A percentile compares a stretch with the other conserved stretches of the same genome.
phyloP scores from a whole-genome alignment of 2,329 filamentous ascomycete genomes.

The Xylariaceae sp. region DNA sequence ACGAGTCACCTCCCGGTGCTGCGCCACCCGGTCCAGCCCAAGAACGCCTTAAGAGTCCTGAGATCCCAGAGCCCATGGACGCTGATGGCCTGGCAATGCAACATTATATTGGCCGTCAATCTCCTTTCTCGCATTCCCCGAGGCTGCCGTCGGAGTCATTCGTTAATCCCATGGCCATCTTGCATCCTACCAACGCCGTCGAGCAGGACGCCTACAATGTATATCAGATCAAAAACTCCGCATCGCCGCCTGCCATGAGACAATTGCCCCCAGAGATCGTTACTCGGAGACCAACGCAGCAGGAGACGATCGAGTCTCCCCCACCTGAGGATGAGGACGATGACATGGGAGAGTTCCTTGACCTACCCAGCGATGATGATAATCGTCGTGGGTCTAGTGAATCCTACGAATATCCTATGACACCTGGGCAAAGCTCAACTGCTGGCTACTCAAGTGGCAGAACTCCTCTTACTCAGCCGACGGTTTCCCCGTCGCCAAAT shows the following conservation, averaged over 20 bases:
- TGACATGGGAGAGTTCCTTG: constrained; percentile 26
- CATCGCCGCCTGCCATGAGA: constrained; percentile 28
- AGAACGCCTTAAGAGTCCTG: constrained; percentile 34
- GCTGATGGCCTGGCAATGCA: constrained; percentile 21
- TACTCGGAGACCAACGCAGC: constrained; percentile 20
- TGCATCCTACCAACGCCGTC: constrained; percentile 31
- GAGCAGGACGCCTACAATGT: constrained; percentile 34
- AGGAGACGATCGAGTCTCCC: constrained; percentile 17
- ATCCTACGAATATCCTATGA: constrained; percentile 30
- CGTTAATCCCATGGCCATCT: constrained; percentile 33
- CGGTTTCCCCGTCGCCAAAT: constrained; percentile 31
- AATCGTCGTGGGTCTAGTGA: constrained; percentile 28
- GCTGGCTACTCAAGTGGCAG: constrained; percentile 28
- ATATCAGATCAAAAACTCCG: constrained; percentile 33
- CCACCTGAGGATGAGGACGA: constrained; percentile 13
- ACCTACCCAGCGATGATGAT: constrained; percentile 30
- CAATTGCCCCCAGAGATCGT: constrained; percentile 25
- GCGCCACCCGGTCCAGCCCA: constrained; percentile 28
- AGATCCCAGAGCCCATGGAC: constrained; percentile 35
- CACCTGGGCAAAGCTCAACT: constrained; percentile 30
- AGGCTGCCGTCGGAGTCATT: constrained; percentile 27
- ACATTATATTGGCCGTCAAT: constrained; percentile 19
- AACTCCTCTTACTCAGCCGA: constrained; percentile 33
- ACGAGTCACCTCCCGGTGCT: constrained; percentile 27
- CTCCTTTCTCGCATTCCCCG: constrained; percentile 32